Percentiles rank a stretch among this genome's conserved stretches.
These are phyloP conservation scores for Leishmania lainsoni DNA, from an alignment of 208 protist genomes.

Conservation along the genomic window DNA sequence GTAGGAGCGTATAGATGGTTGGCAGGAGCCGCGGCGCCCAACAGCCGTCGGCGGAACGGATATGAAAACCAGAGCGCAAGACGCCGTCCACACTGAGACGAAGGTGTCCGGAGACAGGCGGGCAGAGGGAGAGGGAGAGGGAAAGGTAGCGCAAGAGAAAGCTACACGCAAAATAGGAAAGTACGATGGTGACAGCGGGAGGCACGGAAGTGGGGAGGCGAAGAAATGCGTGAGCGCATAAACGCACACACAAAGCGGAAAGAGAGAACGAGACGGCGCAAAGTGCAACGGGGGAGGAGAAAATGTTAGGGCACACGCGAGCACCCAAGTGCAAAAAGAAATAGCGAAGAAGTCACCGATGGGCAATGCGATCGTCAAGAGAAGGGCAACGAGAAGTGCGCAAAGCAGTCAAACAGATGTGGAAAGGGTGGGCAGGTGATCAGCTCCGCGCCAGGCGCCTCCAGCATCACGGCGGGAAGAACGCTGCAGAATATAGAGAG, in stretches of 20 bases:
- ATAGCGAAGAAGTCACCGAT: neutral
- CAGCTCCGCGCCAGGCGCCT: neutral
- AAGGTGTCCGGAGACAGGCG: neutral
- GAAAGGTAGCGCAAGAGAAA: neutral
- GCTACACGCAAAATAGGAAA: too few relatives aligned
- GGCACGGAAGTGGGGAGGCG: neutral
- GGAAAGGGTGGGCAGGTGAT: neutral
- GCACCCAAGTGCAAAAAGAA: neutral
- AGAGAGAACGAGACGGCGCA: neutral
- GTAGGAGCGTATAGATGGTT: slow-evolving; percentile 1
- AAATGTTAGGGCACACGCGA: neutral
- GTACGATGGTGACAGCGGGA: neutral
- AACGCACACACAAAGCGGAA: neutral
- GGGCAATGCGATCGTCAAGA: neutral
- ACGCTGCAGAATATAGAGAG: neutral
- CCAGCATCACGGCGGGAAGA: neutral
- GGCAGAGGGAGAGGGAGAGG: neutral
- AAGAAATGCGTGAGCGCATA: neutral
- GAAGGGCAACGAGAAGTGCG: neutral
- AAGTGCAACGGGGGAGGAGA: neutral
- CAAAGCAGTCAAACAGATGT: neutral
- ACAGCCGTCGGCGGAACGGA: neutral
- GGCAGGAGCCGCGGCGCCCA: neutral
- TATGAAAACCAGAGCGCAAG: neutral
- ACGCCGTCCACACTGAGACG: neutral